Conservation (phyloP, 2,329 filamentous ascomycete genomes). For the Penicillium sp. region DNA sequence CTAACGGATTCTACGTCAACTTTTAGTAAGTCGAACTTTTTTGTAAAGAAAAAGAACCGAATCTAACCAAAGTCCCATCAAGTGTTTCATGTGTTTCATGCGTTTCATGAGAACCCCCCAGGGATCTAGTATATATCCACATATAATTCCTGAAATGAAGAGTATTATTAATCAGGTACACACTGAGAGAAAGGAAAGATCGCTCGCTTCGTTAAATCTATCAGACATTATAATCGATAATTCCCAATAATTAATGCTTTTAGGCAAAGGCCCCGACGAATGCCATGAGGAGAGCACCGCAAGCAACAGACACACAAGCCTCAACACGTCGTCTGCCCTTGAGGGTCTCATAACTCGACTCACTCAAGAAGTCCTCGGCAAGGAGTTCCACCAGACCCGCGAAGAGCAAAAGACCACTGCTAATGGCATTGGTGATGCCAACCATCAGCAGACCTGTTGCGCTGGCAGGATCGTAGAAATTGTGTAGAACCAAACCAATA, state of each 20-base stretch:
- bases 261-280: slow-evolving; percentile 66
- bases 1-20: slow-evolving; percentile 20
- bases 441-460: slow-evolving; percentile 76
- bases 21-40: slow-evolving; percentile 14
- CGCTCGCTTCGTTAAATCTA: slow-evolving; percentile 4
- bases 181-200: neutral
- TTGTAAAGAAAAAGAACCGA: neutral
- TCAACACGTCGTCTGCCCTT: slow-evolving; percentile 59
- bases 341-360: slow-evolving; percentile 62
- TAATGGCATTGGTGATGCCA: slow-evolving; percentile 84
- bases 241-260: slow-evolving; percentile 4
- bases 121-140: neutral
- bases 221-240: neutral
- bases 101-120: neutral
- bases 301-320: slow-evolving; percentile 62
- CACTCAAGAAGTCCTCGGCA: slow-evolving; percentile 76
- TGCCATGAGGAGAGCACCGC: slow-evolving; percentile 63
- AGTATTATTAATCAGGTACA: neutral
- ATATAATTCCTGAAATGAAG: neutral
- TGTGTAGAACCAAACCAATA: slow-evolving; percentile 74
- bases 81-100: neutral
- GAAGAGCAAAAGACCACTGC: slow-evolving; percentile 75
- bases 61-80: slow-evolving; percentile 38
- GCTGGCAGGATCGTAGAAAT: slow-evolving; percentile 75
- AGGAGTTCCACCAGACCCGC: slow-evolving; percentile 81